Evolutionary conservation across 164 flowering plant genomes (phyloP).

Genomic region (Hamamelis virginiana): DNA sequence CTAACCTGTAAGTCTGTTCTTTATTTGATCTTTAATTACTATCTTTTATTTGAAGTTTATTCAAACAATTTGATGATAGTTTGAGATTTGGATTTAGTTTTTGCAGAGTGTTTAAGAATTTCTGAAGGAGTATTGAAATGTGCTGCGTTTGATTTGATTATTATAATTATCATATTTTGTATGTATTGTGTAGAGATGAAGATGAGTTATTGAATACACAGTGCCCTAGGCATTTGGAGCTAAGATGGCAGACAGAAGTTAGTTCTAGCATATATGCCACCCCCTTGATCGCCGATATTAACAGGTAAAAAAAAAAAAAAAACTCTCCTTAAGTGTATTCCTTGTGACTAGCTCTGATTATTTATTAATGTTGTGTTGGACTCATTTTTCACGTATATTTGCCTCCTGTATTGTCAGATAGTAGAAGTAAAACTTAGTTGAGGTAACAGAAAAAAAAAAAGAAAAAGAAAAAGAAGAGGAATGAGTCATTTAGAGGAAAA

Average conservation of each 20-base stretch:
- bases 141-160: not conserved
- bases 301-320: slow-evolving; percentile 46
- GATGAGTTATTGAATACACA: slow-evolving; percentile 77
- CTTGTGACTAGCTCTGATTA: not conserved
- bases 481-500: too few species aligned
- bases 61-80: slow-evolving; percentile 2
- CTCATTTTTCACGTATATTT: not conserved
- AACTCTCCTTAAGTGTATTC: too few species aligned
- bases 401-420: not conserved
- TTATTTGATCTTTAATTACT: not conserved
- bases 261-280: slow-evolving; percentile 95
- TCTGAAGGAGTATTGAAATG: not conserved
- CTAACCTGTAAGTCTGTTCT: slow-evolving; percentile 55
- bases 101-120: not conserved
- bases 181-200: slow-evolving; percentile 62
- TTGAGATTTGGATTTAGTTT: not conserved
- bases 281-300: slow-evolving; percentile 94
- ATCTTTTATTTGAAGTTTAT: slow-evolving; percentile 1
- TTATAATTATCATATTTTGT: not conserved
- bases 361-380: not conserved
- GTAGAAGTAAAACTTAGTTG: too few species aligned
- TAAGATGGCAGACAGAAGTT: slow-evolving; percentile 98
- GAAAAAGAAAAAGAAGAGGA: too few species aligned
- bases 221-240: slow-evolving; percentile 89
- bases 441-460: too few species aligned